These are phyloP conservation scores for Eragrostis nindensis DNA, from an alignment of 176 grass and related monocot genomes.

Conservation along the genomic window DNA sequence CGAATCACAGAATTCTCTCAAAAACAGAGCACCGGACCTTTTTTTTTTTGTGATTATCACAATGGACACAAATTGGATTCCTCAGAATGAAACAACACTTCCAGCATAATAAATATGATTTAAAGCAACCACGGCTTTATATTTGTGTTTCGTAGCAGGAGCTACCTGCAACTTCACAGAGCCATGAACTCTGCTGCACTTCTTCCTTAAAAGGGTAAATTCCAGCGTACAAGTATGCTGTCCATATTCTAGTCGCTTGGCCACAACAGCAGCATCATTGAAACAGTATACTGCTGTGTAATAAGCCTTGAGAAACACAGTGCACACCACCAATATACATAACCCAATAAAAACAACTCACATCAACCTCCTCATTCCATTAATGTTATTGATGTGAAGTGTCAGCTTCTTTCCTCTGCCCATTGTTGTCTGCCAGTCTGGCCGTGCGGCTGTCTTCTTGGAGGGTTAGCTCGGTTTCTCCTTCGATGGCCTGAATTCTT, in stretches of 20 bases:
- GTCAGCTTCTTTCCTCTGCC: constrained; percentile 63
- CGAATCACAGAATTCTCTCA: no score
- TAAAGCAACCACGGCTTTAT: background rate
- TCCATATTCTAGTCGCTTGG: background rate
- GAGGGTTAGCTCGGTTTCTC: constrained; percentile 44
- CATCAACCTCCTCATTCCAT: background rate
- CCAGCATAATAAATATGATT: no score
- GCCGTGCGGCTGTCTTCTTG: constrained; percentile 46
- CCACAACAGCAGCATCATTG: background rate
- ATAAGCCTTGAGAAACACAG: background rate
- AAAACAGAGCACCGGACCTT: no score
- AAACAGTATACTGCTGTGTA: background rate
- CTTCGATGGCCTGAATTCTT: constrained; percentile 52
- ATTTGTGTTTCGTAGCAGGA: background rate
- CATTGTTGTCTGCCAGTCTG: constrained; percentile 59
- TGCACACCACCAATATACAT: background rate
- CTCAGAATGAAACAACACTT: background rate
- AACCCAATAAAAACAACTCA: background rate
- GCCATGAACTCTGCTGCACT: background rate
- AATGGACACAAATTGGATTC: no score
- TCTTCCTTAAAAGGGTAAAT: background rate
- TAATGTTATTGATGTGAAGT: constrained; percentile 57
- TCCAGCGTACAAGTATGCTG: background rate
- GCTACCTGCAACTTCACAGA: background rate
- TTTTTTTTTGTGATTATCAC: no score